A percentile compares a stretch with the other conserved stretches of the same genome.
These are phyloP conservation scores for Phlyctochytrium bullatum DNA, from an alignment of 192 early-diverging fungal genomes.

Conservation along the genomic window DNA sequence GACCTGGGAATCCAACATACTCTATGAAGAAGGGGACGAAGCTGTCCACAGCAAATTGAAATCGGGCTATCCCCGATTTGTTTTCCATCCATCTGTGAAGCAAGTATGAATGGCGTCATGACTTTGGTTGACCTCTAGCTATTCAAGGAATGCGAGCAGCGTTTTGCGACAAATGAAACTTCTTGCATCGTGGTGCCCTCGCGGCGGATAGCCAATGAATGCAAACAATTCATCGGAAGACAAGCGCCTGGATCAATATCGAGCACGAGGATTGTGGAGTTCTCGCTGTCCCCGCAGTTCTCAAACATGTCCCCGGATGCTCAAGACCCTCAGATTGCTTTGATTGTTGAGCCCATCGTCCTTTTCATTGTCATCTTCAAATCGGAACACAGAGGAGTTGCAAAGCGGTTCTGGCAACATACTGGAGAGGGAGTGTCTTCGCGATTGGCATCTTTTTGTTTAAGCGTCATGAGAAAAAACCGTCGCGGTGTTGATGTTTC, in stretches of 20 bases:
- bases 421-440: slow-evolving; percentile 85
- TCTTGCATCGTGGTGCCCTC: slow-evolving; percentile 75
- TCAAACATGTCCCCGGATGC: slow-evolving; percentile 39
- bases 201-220: slow-evolving; percentile 60
- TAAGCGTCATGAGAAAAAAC: slow-evolving; percentile 67
- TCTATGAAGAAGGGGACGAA: slow-evolving; percentile 85
- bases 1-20: slow-evolving; percentile 85
- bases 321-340: slow-evolving; percentile 41
- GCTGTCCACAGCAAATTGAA: slow-evolving; percentile 69
- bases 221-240: slow-evolving; percentile 60
- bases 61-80: slow-evolving; percentile 93
- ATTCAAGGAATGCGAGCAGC: slow-evolving; percentile 32
- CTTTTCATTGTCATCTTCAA: slow-evolving; percentile 77
- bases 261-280: slow-evolving; percentile 65
- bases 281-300: slow-evolving; percentile 49
- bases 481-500: slow-evolving; percentile 21
- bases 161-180: slow-evolving; percentile 48
- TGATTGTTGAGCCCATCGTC: slow-evolving; percentile 37
- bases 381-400: slow-evolving; percentile 59
- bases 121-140: slow-evolving; percentile 19
- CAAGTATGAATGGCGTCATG: slow-evolving; percentile 44
- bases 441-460: slow-evolving; percentile 79
- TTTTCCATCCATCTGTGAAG: slow-evolving; percentile 69
- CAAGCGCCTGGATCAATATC: slow-evolving; percentile 32
- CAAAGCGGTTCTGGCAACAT: slow-evolving; percentile 98